Evolutionary conservation across 106 monocot species (phyloP), one percentile per base, ranked within the genome.

Genomic region (Gastrodia elata): DNA sequence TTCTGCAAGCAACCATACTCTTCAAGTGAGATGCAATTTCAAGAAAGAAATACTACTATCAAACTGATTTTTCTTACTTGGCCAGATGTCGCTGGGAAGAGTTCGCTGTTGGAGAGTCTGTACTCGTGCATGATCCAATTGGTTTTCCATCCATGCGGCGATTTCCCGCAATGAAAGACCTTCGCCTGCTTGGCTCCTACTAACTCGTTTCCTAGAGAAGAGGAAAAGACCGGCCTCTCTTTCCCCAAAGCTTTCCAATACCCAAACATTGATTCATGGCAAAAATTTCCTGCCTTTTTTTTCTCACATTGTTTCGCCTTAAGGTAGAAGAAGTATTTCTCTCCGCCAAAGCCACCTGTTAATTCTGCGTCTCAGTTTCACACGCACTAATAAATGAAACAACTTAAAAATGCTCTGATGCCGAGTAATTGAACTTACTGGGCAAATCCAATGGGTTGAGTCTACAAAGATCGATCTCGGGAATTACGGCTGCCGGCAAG

Each of bases 401-500:
- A 42, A 8, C 42, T 11, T 44, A 44, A 8, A 44, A 44, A 44
- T 44, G 13, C 43, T 8, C 13, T 44, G 43, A 44, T 44, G n/a
- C n/a, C n/a, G 56, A 25, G n/a, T n/a, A 3, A 1, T 4, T 16
- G 56, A 52, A 68, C 56, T 39, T 58, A 78, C 78, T 41, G n/a
- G 78, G 79, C 3, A 79, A 61, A 37, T 79, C 79, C 79, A 64
- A 73, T 1, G 79, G 79, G 38, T 48, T 34, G 22, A 61, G 32
- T 38, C 68, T 79, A 2, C 27, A 8, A 18, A 79, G 73, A 6
- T 79, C 73, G 39, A 79, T 79, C 30, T 79, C 79, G 4, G 79
- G 79, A 38, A 79, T 79, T 73, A 79, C 38, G 79, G 36, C 58
- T 15, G 79, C 61, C 3, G 72, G 79, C 49, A 79, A 30, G 8